Evolutionary conservation across 2,329 filamentous ascomycete species (phyloP).

Genomic region (Metarhizium brunneum): DNA sequence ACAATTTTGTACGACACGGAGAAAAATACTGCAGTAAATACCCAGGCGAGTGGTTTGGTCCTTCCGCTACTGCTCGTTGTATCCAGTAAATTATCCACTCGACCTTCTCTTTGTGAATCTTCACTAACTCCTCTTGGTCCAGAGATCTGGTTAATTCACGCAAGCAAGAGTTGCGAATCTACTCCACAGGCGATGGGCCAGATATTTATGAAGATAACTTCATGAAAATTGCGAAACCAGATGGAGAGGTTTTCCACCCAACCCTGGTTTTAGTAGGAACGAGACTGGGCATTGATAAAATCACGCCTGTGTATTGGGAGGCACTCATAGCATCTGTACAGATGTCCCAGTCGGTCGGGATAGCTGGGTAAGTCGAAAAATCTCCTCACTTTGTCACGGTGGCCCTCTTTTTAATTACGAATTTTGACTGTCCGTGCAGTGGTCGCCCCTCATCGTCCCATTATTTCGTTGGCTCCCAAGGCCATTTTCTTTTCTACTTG

Average conservation of each 20-base stretch:
- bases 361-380: conserved; percentile 63
- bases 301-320: conserved; percentile 92
- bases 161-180: conserved; percentile 62
- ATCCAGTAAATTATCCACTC: conserved; percentile 60
- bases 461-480: conserved; percentile 53
- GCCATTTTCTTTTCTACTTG: conserved; percentile 80
- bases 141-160: conserved; percentile 68
- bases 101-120: not conserved
- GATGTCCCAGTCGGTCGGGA: conserved; percentile 88
- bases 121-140: conserved; percentile 5
- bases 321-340: conserved; percentile 78
- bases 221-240: conserved; percentile 62
- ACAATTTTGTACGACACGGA: conserved; percentile 85
- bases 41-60: conserved; percentile 96
- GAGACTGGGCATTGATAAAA: conserved; percentile 83
- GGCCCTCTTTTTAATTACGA: not conserved
- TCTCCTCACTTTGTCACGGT: not conserved
- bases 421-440: conserved; percentile 33
- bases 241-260: conserved; percentile 60
- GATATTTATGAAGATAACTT: conserved; percentile 92
- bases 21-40: conserved; percentile 84
- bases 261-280: conserved; percentile 86
- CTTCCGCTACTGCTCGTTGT: conserved; percentile 89
- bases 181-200: conserved; percentile 79
- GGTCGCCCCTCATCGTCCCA: conserved; percentile 84